phyloP scores from a whole-genome alignment of 2,329 filamentous ascomycete genomes.

The Ploettnerulaceae sp. region DNA sequence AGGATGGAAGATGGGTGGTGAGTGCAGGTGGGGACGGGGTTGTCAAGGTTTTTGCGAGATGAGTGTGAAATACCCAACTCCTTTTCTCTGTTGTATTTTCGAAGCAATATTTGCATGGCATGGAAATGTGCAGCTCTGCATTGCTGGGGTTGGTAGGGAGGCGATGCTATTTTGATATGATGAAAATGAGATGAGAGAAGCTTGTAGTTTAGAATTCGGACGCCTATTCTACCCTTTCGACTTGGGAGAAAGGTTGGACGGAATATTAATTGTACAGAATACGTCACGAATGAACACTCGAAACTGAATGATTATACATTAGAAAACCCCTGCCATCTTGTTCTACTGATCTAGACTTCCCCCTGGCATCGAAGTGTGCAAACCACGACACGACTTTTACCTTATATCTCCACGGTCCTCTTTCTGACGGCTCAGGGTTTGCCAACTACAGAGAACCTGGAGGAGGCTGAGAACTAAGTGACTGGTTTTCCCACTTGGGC shows the following conservation, averaged over 20 bases:
- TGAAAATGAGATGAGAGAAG: constrained; percentile 10
- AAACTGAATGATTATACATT: too few relatives aligned
- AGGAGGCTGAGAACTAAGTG: too few relatives aligned
- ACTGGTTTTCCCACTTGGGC: too few relatives aligned
- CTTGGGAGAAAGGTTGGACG: constrained; percentile 4
- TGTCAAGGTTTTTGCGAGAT: constrained; percentile 76
- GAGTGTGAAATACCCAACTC: constrained; percentile 13
- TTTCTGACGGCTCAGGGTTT: constrained; percentile 1
- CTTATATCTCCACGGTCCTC: neutral
- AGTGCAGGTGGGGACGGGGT: constrained; percentile 92
- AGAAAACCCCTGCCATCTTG: too few relatives aligned
- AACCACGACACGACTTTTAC: too few relatives aligned
- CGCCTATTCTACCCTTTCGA: neutral
- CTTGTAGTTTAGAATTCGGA: constrained; percentile 14
- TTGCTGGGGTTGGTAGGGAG: constrained; percentile 3
- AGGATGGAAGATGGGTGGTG: constrained; percentile 90
- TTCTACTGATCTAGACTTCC: too few relatives aligned
- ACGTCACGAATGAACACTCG: neutral
- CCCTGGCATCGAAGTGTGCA: too few relatives aligned
- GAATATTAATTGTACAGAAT: constrained; percentile 17
- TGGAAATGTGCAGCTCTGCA: constrained; percentile 7
- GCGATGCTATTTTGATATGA: constrained; percentile 8
- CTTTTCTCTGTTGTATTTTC: constrained; percentile 13
- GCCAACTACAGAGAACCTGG: neutral
- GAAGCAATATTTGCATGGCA: constrained; percentile 6